Evolutionary conservation across 169 alveolate species (phyloP).

Genomic region (Pseudocohnilembus persalinus): DNA sequence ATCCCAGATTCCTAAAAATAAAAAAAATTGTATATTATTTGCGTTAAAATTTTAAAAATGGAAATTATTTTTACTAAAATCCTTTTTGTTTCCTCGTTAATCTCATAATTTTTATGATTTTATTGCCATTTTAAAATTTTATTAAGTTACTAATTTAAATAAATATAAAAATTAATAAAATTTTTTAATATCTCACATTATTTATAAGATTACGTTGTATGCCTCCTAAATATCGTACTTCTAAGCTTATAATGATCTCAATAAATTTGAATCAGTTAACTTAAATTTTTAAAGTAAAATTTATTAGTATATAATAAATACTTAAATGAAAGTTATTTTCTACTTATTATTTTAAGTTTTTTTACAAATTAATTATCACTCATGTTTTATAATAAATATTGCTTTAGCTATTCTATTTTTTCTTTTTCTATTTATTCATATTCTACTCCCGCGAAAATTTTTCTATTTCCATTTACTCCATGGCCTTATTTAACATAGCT

Average conservation of each 20-base stretch:
- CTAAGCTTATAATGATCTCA: not conserved
- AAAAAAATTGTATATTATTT: too few species aligned
- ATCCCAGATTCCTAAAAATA: conserved; percentile 14
- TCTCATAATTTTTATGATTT: not conserved
- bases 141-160: not conserved
- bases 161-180: too few species aligned
- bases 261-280: too few species aligned
- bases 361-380: too few species aligned
- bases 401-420: too few species aligned
- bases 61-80: not conserved
- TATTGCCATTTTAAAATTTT: not conserved
- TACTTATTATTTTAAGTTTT: too few species aligned
- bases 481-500: too few species aligned
- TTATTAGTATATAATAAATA: too few species aligned
- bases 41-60: not conserved
- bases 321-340: not conserved
- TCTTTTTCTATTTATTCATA: not conserved
- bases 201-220: too few species aligned
- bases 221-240: not conserved
- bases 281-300: too few species aligned
- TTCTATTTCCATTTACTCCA: not conserved
- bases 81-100: not conserved
- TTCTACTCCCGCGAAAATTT: not conserved
- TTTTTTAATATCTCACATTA: not conserved
- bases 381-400: not conserved